Base-by-base conservation (phyloP, 345 rosid species). In the Diplotaxis tenuifolia region DNA sequence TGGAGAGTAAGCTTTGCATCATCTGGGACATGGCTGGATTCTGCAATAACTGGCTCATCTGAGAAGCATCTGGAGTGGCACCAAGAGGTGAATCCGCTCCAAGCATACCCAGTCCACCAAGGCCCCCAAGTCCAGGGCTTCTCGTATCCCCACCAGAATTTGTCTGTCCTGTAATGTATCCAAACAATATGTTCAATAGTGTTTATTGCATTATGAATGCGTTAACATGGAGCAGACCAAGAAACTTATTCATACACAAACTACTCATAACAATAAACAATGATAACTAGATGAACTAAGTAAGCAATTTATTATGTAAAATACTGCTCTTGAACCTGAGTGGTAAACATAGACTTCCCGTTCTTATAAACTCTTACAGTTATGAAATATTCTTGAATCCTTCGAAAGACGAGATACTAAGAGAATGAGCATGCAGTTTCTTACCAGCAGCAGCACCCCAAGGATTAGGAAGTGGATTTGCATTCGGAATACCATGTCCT, bases 391-490 rank as follows among this genome's bases (percentile, higher is more conserved):
- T 27, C 38, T n/a, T 20, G 14, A 29, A 40, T 53, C 27, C 1
- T 66, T 58, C 55, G 1, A 53, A 61, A 27, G 68, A 38, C 27
- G 0, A 68, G 50, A n/a, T n/a, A n/a, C n/a, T 40, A 55, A 59
- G 32, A 59, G 45, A 58, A 68, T 23, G 23, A 67, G 47, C 42
- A 60, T 32, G 42, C 6, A 27, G 74, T 40, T 68, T 50, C 73
- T 80, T 75, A 83, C 88, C 87, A 63, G 75, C 82, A 0, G 86
- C 63, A 63, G 71, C 80, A 75, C 81, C 79, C 97, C 97, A 91
- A 22, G 97, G 97, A 47, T 91, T 91, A 45, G 97, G 96, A 75
- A 91, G 91, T 6, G 96, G 97, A 63, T 89, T 87, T 9, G 89
- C 77, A 68, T 91, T 91, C 27, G 96, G 97, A 67, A 81, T 82